Base-by-base conservation (phyloP, 208 protist species). In the Porcisia hertigi region DNA sequence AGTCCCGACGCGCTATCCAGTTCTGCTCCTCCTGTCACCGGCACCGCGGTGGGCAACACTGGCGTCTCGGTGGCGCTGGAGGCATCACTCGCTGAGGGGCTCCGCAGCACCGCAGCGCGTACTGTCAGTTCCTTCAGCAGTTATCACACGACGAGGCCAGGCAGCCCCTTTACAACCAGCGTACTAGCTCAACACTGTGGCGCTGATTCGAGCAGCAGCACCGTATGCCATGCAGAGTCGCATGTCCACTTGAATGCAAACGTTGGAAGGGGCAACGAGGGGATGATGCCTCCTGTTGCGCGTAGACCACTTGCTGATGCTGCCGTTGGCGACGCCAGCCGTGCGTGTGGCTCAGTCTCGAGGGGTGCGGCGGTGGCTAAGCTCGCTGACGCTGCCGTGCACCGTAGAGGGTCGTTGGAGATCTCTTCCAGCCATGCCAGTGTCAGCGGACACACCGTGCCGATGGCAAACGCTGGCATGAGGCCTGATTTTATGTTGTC, bases 201-300 rank as follows among this genome's bases (percentile, higher is more conserved):
- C 45, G 65, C 49, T 20, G 36, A 67, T 52, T 63, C 70, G 41
- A 64, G 58, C 59, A 76, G 36, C 30, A 77, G 69, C 11, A 64
- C 82, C 1, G 75, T 81, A 34, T 74, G 78, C 49, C 79, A 86
- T 65, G 52, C 73, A 6, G 81, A 82, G 62, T 67, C 73, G 6
- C 74, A 81, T 59, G 78, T 75, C 16, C 76, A 85, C 65, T 63
- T 83, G 16, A 81, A 84, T 53, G 84, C 77, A 25, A 69, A 79
- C 39, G 77, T 88, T 34, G 79, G 80, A 64, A 66, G 77, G 25
- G 54, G 67, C 60, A 70, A 64, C 66, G 69, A 76, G 59, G 70
- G 73, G 59, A 23, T 70, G 66, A 41, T 54, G 49, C 73, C 57
- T 2, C 59, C 62, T 14, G 39, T 18, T 8, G 9, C 66, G 23